Percentiles rank a stretch among this genome's conserved stretches.
Evolutionary conservation across 1,139 yeast species (phyloP).

Genomic region (Scheffersomyces cryptocercus): DNA sequence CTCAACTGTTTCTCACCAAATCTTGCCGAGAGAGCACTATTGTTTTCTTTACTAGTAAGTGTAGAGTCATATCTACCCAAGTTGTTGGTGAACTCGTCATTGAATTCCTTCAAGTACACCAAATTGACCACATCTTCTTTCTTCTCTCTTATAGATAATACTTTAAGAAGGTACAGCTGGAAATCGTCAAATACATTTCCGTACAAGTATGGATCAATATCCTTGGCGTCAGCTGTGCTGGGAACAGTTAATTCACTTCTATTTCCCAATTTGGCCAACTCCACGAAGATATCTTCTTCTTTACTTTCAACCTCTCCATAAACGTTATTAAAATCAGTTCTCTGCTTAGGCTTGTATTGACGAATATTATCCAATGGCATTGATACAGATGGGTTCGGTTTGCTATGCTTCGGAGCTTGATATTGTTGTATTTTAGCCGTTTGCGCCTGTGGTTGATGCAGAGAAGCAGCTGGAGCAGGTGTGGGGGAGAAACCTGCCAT

Average conservation of each 20-base stretch:
- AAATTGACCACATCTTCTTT: conserved; percentile 28
- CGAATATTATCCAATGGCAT: background rate
- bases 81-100: conserved; percentile 30
- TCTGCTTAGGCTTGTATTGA: background rate
- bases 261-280: conserved; percentile 15
- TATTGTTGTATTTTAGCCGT: conserved; percentile 8
- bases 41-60: conserved; percentile 19
- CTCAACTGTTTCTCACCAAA: conserved; percentile 36
- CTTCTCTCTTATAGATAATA: conserved; percentile 21
- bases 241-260: conserved; percentile 10
- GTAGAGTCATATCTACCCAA: conserved; percentile 19
- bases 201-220: conserved; percentile 33
- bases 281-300: conserved; percentile 13
- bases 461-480: conserved; percentile 10
- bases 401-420: conserved; percentile 6
- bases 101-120: conserved; percentile 41
- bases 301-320: conserved; percentile 1
- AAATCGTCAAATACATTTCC: conserved; percentile 40
- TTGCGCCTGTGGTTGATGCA: conserved; percentile 7
- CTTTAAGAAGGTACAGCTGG: conserved; percentile 32
- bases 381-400: background rate
- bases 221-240: conserved; percentile 1
- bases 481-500: conserved; percentile 3
- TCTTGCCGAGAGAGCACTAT: conserved; percentile 8
- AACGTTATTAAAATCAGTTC: background rate